Base-by-base conservation (phyloP, 495 filamentous ascomycete genomes). In the Chaetomidium leptoderma region DNA sequence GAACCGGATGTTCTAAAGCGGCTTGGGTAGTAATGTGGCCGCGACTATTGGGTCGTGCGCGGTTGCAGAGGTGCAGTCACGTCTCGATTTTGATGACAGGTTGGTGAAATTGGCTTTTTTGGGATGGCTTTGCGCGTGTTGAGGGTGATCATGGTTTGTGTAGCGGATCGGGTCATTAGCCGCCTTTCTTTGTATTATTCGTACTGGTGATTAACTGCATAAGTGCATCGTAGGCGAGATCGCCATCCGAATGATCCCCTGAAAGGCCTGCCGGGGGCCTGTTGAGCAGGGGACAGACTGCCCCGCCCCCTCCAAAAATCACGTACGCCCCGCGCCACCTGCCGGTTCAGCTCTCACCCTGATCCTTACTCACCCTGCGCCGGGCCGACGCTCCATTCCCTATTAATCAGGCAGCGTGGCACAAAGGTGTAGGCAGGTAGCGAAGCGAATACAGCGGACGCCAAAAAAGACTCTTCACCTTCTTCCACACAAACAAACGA, bases 21-120 rank as follows among this genome's bases (percentile, higher is more conserved):
- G 26, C 8, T 47, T n/a, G 44, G 17, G 44, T 30, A 9, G 44
- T 10, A 45, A 21, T 32, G 27, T 21, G 7, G 46, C 11, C 5
- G 7, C 29, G 17, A 46, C 46, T 49, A 49, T 49, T 35, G 46
- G n/a, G n/a, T n/a, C n/a, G n/a, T n/a, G n/a, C n/a, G n/a, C n/a
- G n/a, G n/a, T n/a, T n/a, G n/a, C n/a, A n/a, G n/a, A n/a, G n/a
- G n/a, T n/a, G n/a, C n/a, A n/a, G n/a, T n/a, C n/a, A n/a, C n/a
- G n/a, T n/a, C n/a, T n/a, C n/a, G n/a, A n/a, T n/a, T n/a, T n/a
- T n/a, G n/a, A n/a, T n/a, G n/a, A n/a, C n/a, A n/a, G n/a, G n/a
- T n/a, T n/a, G n/a, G n/a, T n/a, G n/a, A n/a, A n/a, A n/a, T n/a
- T n/a, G n/a, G n/a, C n/a, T n/a, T n/a, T n/a, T n/a, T n/a, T n/a